phyloP scores from a whole-genome alignment of 805 yeast genomes.

The Schwanniomyces occidentalis region DNA sequence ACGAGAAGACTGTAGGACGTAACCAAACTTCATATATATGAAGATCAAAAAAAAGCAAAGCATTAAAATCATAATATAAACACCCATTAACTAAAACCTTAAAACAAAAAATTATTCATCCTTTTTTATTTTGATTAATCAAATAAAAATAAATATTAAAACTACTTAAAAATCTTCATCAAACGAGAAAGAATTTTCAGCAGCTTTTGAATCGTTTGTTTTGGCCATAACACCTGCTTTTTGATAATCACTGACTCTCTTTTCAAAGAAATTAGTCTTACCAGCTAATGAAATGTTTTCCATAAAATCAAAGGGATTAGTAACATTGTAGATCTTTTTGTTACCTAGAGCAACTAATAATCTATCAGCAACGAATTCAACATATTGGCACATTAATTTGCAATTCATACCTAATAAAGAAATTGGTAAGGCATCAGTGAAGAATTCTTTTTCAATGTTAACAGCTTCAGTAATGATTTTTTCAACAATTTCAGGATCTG shows the following conservation, averaged over 20 bases:
- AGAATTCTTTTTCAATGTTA: constrained; percentile 87
- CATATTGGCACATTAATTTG: constrained; percentile 94
- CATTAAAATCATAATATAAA: neutral
- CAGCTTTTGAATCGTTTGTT: constrained; percentile 47
- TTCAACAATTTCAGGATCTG: constrained; percentile 74
- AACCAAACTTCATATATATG: too few species aligned
- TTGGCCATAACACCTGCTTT: constrained; percentile 98
- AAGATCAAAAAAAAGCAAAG: neutral
- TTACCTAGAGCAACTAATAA: constrained; percentile 88
- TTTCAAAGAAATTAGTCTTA: constrained; percentile 98
- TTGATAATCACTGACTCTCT: constrained; percentile 98
- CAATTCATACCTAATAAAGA: constrained; percentile 94
- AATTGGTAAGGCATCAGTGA: constrained; percentile 93
- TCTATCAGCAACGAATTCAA: constrained; percentile 97
- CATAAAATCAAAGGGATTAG: constrained; percentile 98
- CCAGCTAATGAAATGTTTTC: constrained; percentile 98
- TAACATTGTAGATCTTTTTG: constrained; percentile 79
- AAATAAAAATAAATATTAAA: neutral
- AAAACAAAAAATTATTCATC: constrained; percentile 2
- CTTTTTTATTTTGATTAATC: constrained; percentile 1
- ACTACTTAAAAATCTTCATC: constrained; percentile 83
- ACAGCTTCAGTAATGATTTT: constrained; percentile 94
- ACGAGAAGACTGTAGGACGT: too few species aligned
- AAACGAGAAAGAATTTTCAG: constrained; percentile 66
- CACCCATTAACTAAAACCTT: constrained; percentile 4